Base-by-base conservation (phyloP, 2,329 filamentous ascomycete species). In the Westerdykella ornata region DNA sequence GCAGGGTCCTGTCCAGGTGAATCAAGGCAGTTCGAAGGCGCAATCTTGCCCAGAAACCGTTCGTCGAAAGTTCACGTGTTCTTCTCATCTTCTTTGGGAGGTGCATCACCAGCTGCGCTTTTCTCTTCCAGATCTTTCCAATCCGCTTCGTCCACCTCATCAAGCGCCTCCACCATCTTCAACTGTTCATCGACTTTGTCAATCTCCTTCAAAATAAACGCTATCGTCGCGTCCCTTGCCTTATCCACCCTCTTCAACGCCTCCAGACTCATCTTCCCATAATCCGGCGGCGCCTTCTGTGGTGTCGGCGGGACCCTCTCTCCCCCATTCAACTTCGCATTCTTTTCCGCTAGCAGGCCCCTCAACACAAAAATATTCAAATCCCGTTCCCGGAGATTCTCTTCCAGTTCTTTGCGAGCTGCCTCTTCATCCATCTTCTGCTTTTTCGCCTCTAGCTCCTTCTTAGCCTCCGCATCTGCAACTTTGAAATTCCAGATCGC, bases 151-250 rank as follows among this genome's bases (percentile, higher is more conserved):
- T 46, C 44, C 5, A 48, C 45, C n/a, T 48, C 49, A 18, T 60
- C 56, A 16, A 57, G 35, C 1, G 44, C 50, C 8, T 58, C 54
- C 6, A 55, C 37, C 16, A 58, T 39, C 44, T 58, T 59, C 43
- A 62, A 29, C 39, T 66, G 53, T 45, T 63, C 62, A 42, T 78
- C 75, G 1, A 68, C 65, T 39, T 72, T 69, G 45, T 77, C 72
- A 44, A 77, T 73, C 44, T 74, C 63, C 51, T 72, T 73, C 40
- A 78, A 52, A 32, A 77, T 62, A 44, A 74, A 77, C 1, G 67
- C 60, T 44, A 77, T 68, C 1, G 72, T 76, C 6, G 71, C 71
- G 59, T 78, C 75, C 35, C 73, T 62, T 15, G 73, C 74, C 47
- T 71, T 74, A 35, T 73, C 71, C 19, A 73, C 50, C 35, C 60